Evolutionary conservation across 495 filamentous ascomycete species (phyloP), one percentile per base, ranked within the genome.

Genomic region (Hypoxylon perforatum): DNA sequence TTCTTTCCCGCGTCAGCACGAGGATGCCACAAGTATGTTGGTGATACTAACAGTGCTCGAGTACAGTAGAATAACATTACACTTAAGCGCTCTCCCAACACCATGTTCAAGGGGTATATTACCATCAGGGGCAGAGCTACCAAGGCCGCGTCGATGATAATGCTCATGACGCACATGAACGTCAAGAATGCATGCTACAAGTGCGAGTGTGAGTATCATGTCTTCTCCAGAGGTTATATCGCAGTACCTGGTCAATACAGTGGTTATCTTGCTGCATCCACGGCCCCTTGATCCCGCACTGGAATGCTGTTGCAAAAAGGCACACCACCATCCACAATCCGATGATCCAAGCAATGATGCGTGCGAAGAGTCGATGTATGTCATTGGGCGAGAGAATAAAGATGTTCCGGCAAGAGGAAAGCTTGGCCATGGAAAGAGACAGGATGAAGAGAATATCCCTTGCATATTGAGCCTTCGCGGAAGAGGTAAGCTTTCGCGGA

Each of bases 241-340:
- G 77, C 74, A 49, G 63, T 50, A 28, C 25, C 25, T 8, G 25
- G 48, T 78, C 46, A 46, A 77, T 74, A 41, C 80, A 81, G 21
- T 55, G 61, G 10, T 62, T 58, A 28, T 65, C 19, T n/a, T 75
- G 7, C 1, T 19, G 74, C 49, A 71, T 65, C 81, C 81, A 83
- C 0, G 77, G 67, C 2, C 66, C 25, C 5, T 73, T 73, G 5
- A 72, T 17, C 4, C 61, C 55, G 45, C 81, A 82, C 48, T 82
- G 77, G 17, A 84, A 80, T 4, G 75, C 73, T 0, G 67, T 63
- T 5, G 63, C 69, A 18, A 81, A 62, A 1, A 80, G 21, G 12
- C 71, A 70, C 7, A 61, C 25, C 10, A 76, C 6, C 3, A 63
- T 60, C 81, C 80, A 81, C 10, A 14, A 52, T 9, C 17, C 12